Evolutionary conservation across 1,284 basidiomycete genomes (phyloP), one percentile per base, ranked within the genome.

Genomic region (Pseudomicrostroma phylloplanum): DNA sequence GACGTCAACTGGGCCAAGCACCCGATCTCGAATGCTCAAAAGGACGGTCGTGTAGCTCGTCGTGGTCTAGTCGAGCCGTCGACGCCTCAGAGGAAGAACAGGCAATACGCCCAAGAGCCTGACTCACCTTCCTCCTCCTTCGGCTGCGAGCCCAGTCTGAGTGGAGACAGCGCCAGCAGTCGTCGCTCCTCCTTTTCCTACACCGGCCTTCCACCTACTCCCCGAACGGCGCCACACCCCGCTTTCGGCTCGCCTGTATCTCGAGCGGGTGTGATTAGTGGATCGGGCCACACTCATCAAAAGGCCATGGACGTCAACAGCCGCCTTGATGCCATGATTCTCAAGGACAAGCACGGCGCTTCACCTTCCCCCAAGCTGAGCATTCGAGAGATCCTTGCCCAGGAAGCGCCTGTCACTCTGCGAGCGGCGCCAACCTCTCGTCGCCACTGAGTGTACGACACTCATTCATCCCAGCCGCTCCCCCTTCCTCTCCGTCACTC

Each of bases 191-290:
- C 70, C 59, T 71, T 67, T 26, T 72, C 70, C 19, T 73, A 70
- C 68, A 70, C 70, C 21, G 71, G 71, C 13, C 54, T 73, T 48
- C 71, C 71, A 17, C 70, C 68, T 3, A 73, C 71, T 7, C 71
- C 71, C 30, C 66, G 69, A 13, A 70, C 68, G 48, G 51, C 62
- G 11, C 43, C 68, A 17, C 67, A 71, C 58, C 59, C 60, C 17
- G 25, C 51, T 15, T 54, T 54, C 12, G 43, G 43, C 17, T 48
- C 43, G 39, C 55, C 43, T 2, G 55, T n/a, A 13, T 17, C 17
- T 21, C 43, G 43, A 3, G 12, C 51, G 6, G n/a, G 15, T 19
- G 13, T 54, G 51, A 19, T 54, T 6, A 13, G 21, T 15, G 21
- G 51, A 13, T 15, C 13, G 4, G 25, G 51, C 13, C 17, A 54